Base-by-base conservation (phyloP, 306 rosid species). In the Dryas drummondii region DNA sequence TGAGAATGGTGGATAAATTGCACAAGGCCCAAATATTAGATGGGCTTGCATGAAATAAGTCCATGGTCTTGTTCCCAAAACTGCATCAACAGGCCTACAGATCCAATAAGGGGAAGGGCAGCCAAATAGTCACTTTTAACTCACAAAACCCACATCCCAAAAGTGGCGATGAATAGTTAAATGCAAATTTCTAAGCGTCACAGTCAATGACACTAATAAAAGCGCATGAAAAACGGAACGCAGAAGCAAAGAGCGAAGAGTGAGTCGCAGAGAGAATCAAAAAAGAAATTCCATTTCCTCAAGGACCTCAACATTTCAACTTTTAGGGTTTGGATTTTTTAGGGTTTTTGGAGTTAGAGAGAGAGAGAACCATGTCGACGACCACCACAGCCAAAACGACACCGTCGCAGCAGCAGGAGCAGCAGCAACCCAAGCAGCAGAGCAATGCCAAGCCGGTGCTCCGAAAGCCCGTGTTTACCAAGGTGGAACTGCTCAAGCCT, bases 401-500 rank as follows among this genome's bases (percentile, higher is more conserved):
- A 26, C 14, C 81, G 26, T 58, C 48, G 17, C 53, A 75, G 7
- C 66, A 51, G 12, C 27, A 67, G 41, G 73, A 79, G 22, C 22
- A 22, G 73, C 83, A 78, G 73, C 66, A 51, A 15, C 27, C 70
- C 46, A 73, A 79, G 22, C 22, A 32, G 73, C 83, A 78, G 73
- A 82, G 66, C 75, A 73, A 77, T 77, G 76, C 81, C 14, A 83
- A 75, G 79, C 87, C 87, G 1, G 90, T 74, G 1, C 86, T 90
- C 78, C 80, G 96, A 57, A 90, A 92, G 75, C 97, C 96, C 0
- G 90, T 90, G 48, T 92, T 92, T 88, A 81, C 78, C 16, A 90
- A 90, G 82, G 87, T 92, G 68, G 93, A 88, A 60, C 87, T 88
- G 75, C 90, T 92, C 56, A 86, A 85, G 56, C 97, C 97, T 3